phyloP scores from a whole-genome alignment of 179 eudicot genomes.

The Heliamphora pulchella region DNA sequence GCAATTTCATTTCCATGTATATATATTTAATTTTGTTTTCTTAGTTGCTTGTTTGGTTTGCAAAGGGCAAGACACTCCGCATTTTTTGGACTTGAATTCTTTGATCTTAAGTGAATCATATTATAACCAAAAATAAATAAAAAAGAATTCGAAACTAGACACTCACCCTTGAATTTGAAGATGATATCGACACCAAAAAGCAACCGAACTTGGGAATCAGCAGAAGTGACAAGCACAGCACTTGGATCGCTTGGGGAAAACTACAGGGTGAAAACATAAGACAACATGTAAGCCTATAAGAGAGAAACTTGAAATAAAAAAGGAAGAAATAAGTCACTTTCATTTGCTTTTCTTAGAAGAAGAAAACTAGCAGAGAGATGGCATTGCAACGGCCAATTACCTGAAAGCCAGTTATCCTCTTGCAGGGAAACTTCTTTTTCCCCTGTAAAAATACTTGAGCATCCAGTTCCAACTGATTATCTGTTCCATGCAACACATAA shows the following conservation, averaged over 20 bases:
- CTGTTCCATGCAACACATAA: slow-evolving; percentile 27
- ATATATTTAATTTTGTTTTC: not conserved
- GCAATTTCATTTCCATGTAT: not conserved
- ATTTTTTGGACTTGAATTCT: not conserved
- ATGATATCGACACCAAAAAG: slow-evolving; percentile 49
- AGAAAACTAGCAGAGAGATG: not conserved
- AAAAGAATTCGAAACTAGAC: not conserved
- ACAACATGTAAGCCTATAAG: not conserved
- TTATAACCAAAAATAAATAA: not conserved
- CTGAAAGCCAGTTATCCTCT: slow-evolving; percentile 79
- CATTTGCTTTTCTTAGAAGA: not conserved
- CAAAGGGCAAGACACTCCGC: not conserved
- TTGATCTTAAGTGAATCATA: not conserved
- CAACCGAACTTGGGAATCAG: slow-evolving; percentile 67
- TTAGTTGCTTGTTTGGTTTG: not conserved
- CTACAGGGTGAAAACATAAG: slow-evolving; percentile 26
- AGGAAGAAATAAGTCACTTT: slow-evolving; percentile 4
- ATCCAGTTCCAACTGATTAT: slow-evolving; percentile 39
- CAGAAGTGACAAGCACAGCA: slow-evolving; percentile 65
- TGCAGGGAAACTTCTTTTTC: slow-evolving; percentile 55
- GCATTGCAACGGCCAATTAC: slow-evolving; percentile 23
- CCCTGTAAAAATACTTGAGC: slow-evolving; percentile 41
- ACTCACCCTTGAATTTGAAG: slow-evolving; percentile 60
- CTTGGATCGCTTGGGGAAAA: slow-evolving; percentile 63
- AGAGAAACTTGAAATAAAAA: not conserved